Base-by-base conservation (phyloP, 495 filamentous ascomycete species). In the Neurospora africana region DNA sequence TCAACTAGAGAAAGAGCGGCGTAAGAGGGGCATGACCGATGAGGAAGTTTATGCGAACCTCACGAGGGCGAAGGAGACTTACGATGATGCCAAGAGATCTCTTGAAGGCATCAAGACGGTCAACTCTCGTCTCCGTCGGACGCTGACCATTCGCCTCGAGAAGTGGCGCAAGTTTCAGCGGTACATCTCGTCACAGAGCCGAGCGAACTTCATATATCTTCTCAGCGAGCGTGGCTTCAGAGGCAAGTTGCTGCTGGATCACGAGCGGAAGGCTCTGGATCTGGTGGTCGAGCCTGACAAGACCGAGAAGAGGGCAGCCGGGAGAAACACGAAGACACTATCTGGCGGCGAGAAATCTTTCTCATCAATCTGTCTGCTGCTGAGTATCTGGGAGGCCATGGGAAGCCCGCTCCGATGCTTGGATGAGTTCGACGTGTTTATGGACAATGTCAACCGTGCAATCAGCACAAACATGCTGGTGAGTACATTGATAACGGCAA, bases 351-450 rank as follows among this genome's bases (percentile, higher is more conserved):
- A 99, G 81, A 98, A 98, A 78, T 97, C 93, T 0, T 99, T 98
- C 82, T 96, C 94, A 1, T 95, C 94, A 15, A 95, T 98, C 71
- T 99, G 95, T 79, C 85, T 99, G 70, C 83, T 99, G 44, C 85
- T 99, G 37, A 87, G 92, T 23, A 89, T 99, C 27, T 99, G 95
- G 95, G 95, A 98, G 78, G 96, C 95, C 47, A 98, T 99, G 95
- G 94, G 94, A 8, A 93, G 92, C 13, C 94, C 95, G 0, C 89
- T 99, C 70, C 88, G 95, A 44, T 98, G 96, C 78, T 86, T 99
- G 68, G 95, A 99, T 81, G 95, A 99, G 82, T 99, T 98, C 77
- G 95, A 99, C 82, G 95, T 99, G 47, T 99, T 97, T 83, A 99
- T 99, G 95, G 95, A 99, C 76, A 91, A 89, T 74, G 93, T 98